phyloP scores from a whole-genome alignment of 2,329 filamentous ascomycete species.

The Pestalotiopsis sp. region DNA sequence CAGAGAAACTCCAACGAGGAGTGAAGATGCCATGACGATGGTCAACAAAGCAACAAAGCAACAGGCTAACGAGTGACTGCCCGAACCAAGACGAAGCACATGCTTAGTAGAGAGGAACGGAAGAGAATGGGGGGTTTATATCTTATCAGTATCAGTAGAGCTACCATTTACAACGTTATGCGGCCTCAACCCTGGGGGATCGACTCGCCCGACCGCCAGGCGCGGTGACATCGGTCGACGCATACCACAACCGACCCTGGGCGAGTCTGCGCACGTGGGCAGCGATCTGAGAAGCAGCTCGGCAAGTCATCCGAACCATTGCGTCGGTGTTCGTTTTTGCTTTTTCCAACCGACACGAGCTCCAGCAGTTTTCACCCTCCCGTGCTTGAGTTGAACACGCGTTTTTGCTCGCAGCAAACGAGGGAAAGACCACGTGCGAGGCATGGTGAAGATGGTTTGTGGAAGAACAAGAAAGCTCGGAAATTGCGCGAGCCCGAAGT shows the following conservation, averaged over 20 bases:
- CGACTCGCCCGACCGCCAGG: not conserved
- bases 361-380: not conserved
- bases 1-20: constrained; percentile 12
- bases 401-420: not conserved
- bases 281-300: not conserved
- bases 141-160: not conserved
- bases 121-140: not conserved
- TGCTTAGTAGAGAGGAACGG: not conserved
- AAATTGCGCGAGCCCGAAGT: constrained; percentile 11
- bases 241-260: not conserved
- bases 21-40: constrained; percentile 21
- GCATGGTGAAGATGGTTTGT: constrained; percentile 10
- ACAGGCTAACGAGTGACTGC: not conserved
- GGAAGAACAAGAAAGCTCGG: constrained; percentile 7
- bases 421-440: constrained; percentile 10
- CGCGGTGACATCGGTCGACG: constrained; percentile 3
- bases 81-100: not conserved
- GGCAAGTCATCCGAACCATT: not conserved
- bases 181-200: not conserved
- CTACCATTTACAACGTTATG: not conserved
- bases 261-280: not conserved
- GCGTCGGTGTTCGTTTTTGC: not conserved
- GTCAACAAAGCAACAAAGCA: not conserved
- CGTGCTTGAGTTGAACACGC: not conserved
- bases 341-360: not conserved